Evolutionary conservation across 2,329 filamentous ascomycete genomes (phyloP), one percentile per base, ranked within the genome.

Genomic region (Didymella arachidicola): DNA sequence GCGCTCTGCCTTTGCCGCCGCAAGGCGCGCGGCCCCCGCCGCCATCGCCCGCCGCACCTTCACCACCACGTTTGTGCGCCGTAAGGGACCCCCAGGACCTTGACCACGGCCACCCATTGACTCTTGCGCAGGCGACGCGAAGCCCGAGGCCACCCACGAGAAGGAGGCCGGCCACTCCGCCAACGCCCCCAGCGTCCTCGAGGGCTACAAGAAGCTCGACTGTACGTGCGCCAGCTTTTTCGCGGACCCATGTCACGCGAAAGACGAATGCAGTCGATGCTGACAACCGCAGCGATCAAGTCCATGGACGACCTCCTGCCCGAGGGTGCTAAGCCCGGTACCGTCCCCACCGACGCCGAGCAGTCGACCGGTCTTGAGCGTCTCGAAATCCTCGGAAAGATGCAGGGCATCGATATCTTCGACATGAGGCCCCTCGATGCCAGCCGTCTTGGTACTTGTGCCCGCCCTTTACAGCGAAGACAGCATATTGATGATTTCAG

Each of bases 361-460:
- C 95, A 99, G 81, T 83, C 95, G 60, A 98, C 95, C 72, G 95
- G 95, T 91, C 86, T 98, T 61, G 95, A 99, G 86, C 93, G 95
- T 87, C 87, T 99, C 72, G 95, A 99, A 83, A 95, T 99, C 76
- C 86, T 99, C 79, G 95, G 95, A 82, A 99, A 99, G 88, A 97
- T 98, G 90, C 92, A 98, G 85, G 93, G 95, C 69, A 84, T 97
- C 73, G 95, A 99, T 78, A 85, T 98, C 78, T 99, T 99, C 84
- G 93, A 99, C 83, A 97, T 98, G 95, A 89, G 88, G 81, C 95
- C 95, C 65, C 87, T 99, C 72, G 95, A 98, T 79, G 85, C 94
- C 65, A 95, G 90, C 79, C 89, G 95, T 77, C 87, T 86, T 80
- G 94, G 94, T 91, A 84, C 67, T 83, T 66, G 18, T 54, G 14